Evolutionary conservation across 2,329 filamentous ascomycete genomes (phyloP).

Genomic region (Penicillium sp.): DNA sequence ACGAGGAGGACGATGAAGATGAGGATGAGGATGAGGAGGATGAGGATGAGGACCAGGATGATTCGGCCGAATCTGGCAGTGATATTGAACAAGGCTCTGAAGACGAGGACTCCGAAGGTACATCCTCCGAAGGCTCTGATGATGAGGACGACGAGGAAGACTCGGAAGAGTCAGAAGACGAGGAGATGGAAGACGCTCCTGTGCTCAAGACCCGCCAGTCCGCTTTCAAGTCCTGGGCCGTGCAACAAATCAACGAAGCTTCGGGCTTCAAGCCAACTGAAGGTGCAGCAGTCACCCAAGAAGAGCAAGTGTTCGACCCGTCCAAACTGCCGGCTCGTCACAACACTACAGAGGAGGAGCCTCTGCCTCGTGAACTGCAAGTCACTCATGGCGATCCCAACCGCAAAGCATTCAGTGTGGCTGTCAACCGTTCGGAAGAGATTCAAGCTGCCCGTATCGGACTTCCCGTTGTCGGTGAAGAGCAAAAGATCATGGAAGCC

Average conservation of each 20-base stretch:
- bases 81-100: conserved; percentile 31
- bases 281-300: conserved; percentile 31
- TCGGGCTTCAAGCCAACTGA: conserved; percentile 65
- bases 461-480: conserved; percentile 88
- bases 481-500: conserved; percentile 97
- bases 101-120: conserved; percentile 27
- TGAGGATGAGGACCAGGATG: conserved; percentile 22
- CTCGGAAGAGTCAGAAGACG: conserved; percentile 29
- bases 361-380: conserved; percentile 41
- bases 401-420: conserved; percentile 75
- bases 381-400: conserved; percentile 46
- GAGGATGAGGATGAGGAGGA: conserved; percentile 32
- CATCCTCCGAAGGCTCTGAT: conserved; percentile 8
- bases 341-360: conserved; percentile 40
- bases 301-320: conserved; percentile 35
- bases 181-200: conserved; percentile 17
- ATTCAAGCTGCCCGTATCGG: conserved; percentile 78
- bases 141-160: conserved; percentile 24
- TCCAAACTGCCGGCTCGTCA: conserved; percentile 38
- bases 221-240: conserved; percentile 93
- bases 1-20: conserved; percentile 42
- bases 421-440: conserved; percentile 67
- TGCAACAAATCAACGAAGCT: conserved; percentile 79
- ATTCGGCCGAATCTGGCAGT: conserved; percentile 29
- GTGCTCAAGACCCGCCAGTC: conserved; percentile 48